Base-by-base conservation (phyloP, 371 early-diverging fungal genomes). In the Mortierella sp. region DNA sequence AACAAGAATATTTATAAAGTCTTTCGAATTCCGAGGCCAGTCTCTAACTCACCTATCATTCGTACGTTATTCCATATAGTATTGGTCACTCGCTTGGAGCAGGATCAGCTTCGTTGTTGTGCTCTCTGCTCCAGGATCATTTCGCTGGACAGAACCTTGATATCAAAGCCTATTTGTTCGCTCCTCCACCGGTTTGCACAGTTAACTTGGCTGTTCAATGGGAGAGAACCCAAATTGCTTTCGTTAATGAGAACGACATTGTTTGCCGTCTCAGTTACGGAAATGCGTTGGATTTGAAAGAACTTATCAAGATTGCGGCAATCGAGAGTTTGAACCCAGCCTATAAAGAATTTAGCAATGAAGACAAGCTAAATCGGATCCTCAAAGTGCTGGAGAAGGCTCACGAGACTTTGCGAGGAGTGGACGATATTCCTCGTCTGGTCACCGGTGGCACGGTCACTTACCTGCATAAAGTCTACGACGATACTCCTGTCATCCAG, bases 21-120 rank as follows among this genome's bases (percentile, higher is more conserved):
- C 10, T n/a, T 24, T 32, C 20, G 35, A 35, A 35, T 35, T 35
- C 8, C 45, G 57, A 16, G 16, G 14, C 18, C 32, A 28, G 20
- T 32, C 20, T 14, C 35, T 59, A 20, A 30, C 59, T 14, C 26
- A 5, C 14, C 35, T 6, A 18, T 11, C 22, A 12, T 37, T n/a
- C 26, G 55, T 30, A 43, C 30, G 12, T 0, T 20, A 84, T 84
- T 10, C 77, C 87, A 18, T 58, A 85, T 93, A 79, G 80, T 60
- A 92, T 94, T 16, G 96, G 96, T 0, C 96, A 96, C 65, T 94
- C 94, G 39, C 84, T 96, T 4, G 96, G 96, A 32, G 96, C 90
- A 1, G 91, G 92, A 9, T 91, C 95, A 0, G 94, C 95, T 3
- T 88, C 95, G 3, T 83, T 96, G 16, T 75, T 95, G 47, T 96